Percentiles rank a stretch among this genome's conserved stretches.
These are phyloP conservation scores for Aureobasidium musti DNA, from an alignment of 2,329 filamentous ascomycete species.

Conservation along the genomic window DNA sequence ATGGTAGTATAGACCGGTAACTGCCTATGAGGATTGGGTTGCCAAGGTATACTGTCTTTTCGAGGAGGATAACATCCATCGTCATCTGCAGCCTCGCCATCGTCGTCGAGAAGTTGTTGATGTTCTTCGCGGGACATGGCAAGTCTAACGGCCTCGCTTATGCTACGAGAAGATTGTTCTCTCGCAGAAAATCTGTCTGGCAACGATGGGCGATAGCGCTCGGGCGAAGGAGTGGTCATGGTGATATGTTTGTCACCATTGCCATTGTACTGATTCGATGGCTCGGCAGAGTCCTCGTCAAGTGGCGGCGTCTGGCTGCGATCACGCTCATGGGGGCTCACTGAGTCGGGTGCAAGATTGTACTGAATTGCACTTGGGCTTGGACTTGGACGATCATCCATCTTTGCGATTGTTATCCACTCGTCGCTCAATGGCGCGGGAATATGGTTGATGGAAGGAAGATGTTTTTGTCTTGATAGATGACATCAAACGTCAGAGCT, in stretches of 20 bases:
- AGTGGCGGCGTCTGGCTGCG: constrained; percentile 19
- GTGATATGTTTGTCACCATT: constrained; percentile 35
- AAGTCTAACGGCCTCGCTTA: constrained; percentile 44
- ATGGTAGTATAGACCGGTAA: constrained; percentile 77
- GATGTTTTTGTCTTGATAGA: constrained; percentile 9
- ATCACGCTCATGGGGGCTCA: constrained; percentile 13
- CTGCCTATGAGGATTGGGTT: constrained; percentile 60
- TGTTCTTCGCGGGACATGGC: constrained; percentile 52
- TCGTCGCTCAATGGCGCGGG: constrained; percentile 18
- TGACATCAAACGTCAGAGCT: constrained; percentile 25
- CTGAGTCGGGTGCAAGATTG: background rate
- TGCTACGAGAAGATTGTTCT: constrained; percentile 41
- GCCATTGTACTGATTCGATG: background rate
- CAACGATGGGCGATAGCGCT: constrained; percentile 37
- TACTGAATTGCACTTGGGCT: constrained; percentile 25
- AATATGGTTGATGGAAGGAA: constrained; percentile 3
- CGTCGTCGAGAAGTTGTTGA: constrained; percentile 51
- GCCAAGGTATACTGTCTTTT: constrained; percentile 45
- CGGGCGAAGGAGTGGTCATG: constrained; percentile 31
- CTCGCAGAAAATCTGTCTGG: constrained; percentile 36
- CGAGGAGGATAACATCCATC: constrained; percentile 49
- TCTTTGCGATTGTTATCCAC: background rate
- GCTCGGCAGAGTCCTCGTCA: constrained; percentile 4
- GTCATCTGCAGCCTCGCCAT: constrained; percentile 50
- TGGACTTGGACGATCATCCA: constrained; percentile 23